Evolutionary conservation across 176 grass and related monocot species (phyloP), one percentile per base, ranked within the genome.

Genomic region (Cymbopogon citratus): DNA sequence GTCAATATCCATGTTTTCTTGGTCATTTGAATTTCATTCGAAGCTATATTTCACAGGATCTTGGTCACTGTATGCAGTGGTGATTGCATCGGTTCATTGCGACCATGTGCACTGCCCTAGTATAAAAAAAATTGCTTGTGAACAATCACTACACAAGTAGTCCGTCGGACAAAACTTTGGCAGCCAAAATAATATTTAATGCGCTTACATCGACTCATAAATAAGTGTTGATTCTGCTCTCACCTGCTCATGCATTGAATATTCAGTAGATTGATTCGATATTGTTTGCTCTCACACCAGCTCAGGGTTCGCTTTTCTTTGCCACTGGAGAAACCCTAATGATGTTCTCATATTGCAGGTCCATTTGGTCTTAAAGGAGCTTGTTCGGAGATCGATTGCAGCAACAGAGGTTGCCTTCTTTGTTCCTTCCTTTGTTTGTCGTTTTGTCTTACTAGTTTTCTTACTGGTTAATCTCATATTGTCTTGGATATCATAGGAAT

Each of bases 361-460:
- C 51, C 97, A 99, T 88, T 89, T 90, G 83, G 91, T 99, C 56
- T 91, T 99, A 74, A 96, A 99, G 87, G 93, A 99, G 82, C 93
- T 99, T 63, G 97, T 99, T 66, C 80, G 97, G 14, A 90, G 91
- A 63, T 96, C 97, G 1, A 93, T 99, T 72, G 89, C 91, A 73
- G 91, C 92, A 91, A 99, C 97, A 78, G 91, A 96, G 83, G 97
- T 99, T 43, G 6, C 14, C 70, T 46, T 46, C 41, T 28, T 29
- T 29, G 12, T 72, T 18, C 12, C 23, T 71, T 71, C 39, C 12
- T 69, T 35, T 35, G 19, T 72, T 71, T 71, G n/a, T 29, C 14
- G 1, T 72, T 68, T 59, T 73, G 15, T 67, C 9, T 73, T 79
- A 67, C 35, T 40, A 2, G 35, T 31, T 74, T 59, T 67, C 9